Evolutionary conservation across 805 yeast species (phyloP), one percentile per base, ranked within the genome.

Genomic region (Candida taoyuanica): DNA sequence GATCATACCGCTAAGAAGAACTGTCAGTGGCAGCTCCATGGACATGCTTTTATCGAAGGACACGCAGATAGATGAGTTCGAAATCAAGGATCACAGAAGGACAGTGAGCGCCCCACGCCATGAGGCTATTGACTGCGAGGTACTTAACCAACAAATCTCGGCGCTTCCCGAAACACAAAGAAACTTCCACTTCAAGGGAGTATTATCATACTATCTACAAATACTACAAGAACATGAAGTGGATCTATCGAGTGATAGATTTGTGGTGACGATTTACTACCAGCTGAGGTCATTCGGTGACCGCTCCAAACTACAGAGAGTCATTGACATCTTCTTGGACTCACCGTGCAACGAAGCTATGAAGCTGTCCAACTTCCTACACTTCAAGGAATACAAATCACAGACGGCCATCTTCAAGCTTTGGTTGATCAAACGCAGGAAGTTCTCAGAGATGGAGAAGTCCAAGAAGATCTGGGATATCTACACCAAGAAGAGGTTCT

Each of bases 331-430:
- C 3, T 55, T 55, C 26, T 14, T 55, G 1, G 26, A 40, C 3
- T 18, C 42, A 1, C 60, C 58, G 7, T 28, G 43, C 9, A 53
- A 52, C 29, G 48, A 49, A 12, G 56, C 54, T 3, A 54, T 55
- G 55, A 48, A 42, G 18, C 35, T 55, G n/a, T 39, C 58, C 7
- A 43, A 51, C 29, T 42, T 44, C 13, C 29, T 37, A 11, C 41
- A 49, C 25, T 49, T 46, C 28, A 39, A 36, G 16, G 51, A 49
- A 3, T 35, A 26, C 19, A 28, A 40, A 4, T 11, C 24, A 1
- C 33, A 42, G 30, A 6, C 16, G 2, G 30, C 33, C 7, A 24
- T 35, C 7, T 41, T 49, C 27, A 48, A 39, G 13, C n/a, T 44
- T 4, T 50, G 56, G 58, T 4, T 47, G 8, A 39, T 49, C 7